A percentile compares a stretch with the other conserved stretches of the same genome.
phyloP scores from a whole-genome alignment of 257 asterid species.

The Euphrasia confusa region DNA sequence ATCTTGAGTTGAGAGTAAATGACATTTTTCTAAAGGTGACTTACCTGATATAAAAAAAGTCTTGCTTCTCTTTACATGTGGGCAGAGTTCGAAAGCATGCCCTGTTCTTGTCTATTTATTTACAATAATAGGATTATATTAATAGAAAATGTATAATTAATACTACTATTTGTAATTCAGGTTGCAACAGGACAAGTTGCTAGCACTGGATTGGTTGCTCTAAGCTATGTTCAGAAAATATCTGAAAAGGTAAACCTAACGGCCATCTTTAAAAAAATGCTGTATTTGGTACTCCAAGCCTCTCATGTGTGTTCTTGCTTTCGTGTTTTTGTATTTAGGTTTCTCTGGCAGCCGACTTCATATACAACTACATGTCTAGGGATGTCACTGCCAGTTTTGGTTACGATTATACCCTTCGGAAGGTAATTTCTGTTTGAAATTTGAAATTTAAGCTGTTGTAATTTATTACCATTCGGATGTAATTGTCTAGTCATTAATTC shows the following conservation, averaged over 20 bases:
- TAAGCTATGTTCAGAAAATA: conserved; percentile 86
- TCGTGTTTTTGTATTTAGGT: conserved; percentile 41
- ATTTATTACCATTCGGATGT: not conserved
- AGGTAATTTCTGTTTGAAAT: conserved; percentile 45
- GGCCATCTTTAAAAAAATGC: not conserved
- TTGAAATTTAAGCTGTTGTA: not conserved
- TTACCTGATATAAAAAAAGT: no score
- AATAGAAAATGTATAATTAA: not conserved
- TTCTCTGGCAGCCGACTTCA: conserved; percentile 85
- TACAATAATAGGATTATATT: conserved; percentile 1
- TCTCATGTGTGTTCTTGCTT: conserved; percentile 21
- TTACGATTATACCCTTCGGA: conserved; percentile 87
- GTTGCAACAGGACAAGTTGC: conserved; percentile 93
- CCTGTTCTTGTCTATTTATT: not conserved
- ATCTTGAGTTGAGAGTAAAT: no score
- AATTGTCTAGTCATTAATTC: not conserved
- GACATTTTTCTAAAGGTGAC: no score
- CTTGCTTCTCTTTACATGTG: not conserved
- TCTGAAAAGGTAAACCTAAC: conserved; percentile 59
- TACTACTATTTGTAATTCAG: conserved; percentile 29
- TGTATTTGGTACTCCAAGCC: not conserved
- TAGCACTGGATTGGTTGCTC: conserved; percentile 82
- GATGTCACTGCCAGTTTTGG: conserved; percentile 94
- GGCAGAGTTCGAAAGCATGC: not conserved
- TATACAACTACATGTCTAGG: conserved; percentile 80